Conservation (phyloP, 2,329 filamentous ascomycete species). For the Ophiostoma sp. region DNA sequence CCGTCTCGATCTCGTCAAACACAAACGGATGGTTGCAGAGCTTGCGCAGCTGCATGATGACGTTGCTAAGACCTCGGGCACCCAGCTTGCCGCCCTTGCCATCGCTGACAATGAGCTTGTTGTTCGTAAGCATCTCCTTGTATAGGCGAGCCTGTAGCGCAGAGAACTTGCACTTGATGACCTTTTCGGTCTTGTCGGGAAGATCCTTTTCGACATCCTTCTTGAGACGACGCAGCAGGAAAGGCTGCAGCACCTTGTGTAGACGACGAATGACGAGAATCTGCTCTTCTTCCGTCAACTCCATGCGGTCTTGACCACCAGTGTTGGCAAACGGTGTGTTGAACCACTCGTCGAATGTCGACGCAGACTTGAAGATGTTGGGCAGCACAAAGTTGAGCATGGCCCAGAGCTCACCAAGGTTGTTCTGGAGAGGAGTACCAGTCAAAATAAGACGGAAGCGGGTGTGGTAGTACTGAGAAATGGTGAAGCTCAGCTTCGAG, state of each 20-base stretch:
- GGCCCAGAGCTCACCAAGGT: conserved; percentile 91
- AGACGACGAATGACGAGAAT: conserved; percentile 95
- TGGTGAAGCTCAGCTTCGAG: conserved; percentile 91
- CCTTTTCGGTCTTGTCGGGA: conserved; percentile 97
- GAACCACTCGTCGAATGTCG: conserved; percentile 99
- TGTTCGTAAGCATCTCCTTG: conserved; percentile 95
- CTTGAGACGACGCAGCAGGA: conserved; percentile 96
- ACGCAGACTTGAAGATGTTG: conserved; percentile 98
- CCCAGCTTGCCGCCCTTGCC: conserved; percentile 92
- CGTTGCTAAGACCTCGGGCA: conserved; percentile 93
- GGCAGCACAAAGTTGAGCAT: conserved; percentile 97
- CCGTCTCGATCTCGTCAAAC: conserved; percentile 94
- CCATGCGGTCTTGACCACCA: conserved; percentile 96
- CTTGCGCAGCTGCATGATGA: conserved; percentile 99
- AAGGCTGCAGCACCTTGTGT: conserved; percentile 94
- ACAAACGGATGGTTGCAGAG: conserved; percentile 99
- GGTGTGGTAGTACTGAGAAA: conserved; percentile 91
- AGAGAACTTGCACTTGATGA: conserved; percentile 99
- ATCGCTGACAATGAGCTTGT: conserved; percentile 89
- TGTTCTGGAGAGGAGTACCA: conserved; percentile 95
- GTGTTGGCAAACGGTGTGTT: conserved; percentile 99
- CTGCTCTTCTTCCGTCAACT: conserved; percentile 98
- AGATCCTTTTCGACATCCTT: conserved; percentile 99
- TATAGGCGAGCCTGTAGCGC: conserved; percentile 88
- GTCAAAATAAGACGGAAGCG: conserved; percentile 95